phyloP scores from a whole-genome alignment of 2,329 filamentous ascomycete genomes.

The Fusarium protoensiforme region DNA sequence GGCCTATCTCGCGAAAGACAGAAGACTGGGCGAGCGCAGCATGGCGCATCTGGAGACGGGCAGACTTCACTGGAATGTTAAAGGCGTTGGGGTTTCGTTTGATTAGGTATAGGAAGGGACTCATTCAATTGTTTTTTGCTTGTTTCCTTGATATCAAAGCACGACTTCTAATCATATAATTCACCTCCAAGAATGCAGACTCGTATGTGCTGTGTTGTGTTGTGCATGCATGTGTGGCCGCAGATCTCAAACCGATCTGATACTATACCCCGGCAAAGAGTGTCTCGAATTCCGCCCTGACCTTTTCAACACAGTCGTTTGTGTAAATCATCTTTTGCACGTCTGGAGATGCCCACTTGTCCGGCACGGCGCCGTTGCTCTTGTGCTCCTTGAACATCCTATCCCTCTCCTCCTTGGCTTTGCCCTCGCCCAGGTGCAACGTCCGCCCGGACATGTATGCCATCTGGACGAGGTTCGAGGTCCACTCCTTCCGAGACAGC shows the following conservation, averaged over 20 bases:
- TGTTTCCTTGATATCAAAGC: conserved; percentile 31
- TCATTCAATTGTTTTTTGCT: conserved; percentile 25
- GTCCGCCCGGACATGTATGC: conserved; percentile 54
- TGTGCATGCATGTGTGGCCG: not conserved
- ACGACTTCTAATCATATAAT: conserved; percentile 36
- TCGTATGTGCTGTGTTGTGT: not conserved
- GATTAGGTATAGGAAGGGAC: conserved; percentile 10
- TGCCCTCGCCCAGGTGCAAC: conserved; percentile 68
- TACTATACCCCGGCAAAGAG: conserved; percentile 32
- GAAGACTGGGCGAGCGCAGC: conserved; percentile 13
- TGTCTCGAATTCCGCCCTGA: conserved; percentile 38
- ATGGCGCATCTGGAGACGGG: conserved; percentile 21
- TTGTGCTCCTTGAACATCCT: conserved; percentile 64
- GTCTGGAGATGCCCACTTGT: conserved; percentile 78
- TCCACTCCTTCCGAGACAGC: conserved; percentile 42
- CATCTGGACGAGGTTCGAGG: conserved; percentile 40
- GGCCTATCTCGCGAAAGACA: not conserved
- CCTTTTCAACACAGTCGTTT: conserved; percentile 68
- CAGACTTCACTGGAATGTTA: conserved; percentile 18
- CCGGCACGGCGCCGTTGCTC: conserved; percentile 64
- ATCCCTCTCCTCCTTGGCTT: conserved; percentile 69
- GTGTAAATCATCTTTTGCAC: conserved; percentile 75
- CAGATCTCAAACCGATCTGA: not conserved
- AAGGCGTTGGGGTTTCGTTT: conserved; percentile 37
- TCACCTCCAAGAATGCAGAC: conserved; percentile 1